phyloP scores from a whole-genome alignment of 257 asterid genomes.

The Ocimum tenuiflorum region DNA sequence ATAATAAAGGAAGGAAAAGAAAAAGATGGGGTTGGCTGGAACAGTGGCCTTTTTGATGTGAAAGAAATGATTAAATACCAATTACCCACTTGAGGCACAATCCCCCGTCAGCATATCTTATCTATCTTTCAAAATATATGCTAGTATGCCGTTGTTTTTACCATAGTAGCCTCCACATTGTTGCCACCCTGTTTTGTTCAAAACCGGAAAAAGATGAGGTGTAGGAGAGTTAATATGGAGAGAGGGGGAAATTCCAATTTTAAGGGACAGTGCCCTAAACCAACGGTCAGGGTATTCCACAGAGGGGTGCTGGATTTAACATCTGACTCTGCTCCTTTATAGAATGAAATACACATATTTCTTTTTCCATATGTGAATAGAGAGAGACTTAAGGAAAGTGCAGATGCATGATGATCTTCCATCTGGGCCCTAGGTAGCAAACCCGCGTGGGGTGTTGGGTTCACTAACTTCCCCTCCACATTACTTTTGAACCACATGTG shows the following conservation, averaged over 20 bases:
- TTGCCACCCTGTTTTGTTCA: too few relatives aligned
- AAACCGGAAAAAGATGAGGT: slow-evolving; percentile 5
- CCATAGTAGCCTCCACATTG: slow-evolving; percentile 24
- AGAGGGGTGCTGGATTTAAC: slow-evolving; percentile 46
- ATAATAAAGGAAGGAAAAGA: slow-evolving; percentile 21
- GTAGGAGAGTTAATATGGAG: slow-evolving; percentile 6
- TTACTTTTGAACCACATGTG: slow-evolving; percentile 40
- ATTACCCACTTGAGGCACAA: slow-evolving; percentile 54
- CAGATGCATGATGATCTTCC: slow-evolving; percentile 27
- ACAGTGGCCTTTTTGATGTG: slow-evolving; percentile 31
- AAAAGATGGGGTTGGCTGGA: slow-evolving; percentile 26
- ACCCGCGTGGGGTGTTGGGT: slow-evolving; percentile 43
- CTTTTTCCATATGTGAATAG: slow-evolving; percentile 16
- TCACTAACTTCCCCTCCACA: slow-evolving; percentile 22
- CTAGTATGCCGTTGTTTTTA: slow-evolving; percentile 28
- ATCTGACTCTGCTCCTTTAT: slow-evolving; percentile 28
- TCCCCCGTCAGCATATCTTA: slow-evolving; percentile 54
- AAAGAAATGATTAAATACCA: slow-evolving; percentile 53
- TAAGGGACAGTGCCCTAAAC: slow-evolving; percentile 40
- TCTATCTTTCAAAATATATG: slow-evolving; percentile 37
- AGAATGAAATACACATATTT: slow-evolving; percentile 23
- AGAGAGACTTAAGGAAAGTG: slow-evolving; percentile 27
- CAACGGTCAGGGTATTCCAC: slow-evolving; percentile 43
- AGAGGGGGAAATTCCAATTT: too few relatives aligned
- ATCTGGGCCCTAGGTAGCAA: slow-evolving; percentile 33